Evolutionary conservation across 257 asterid species (phyloP).

Genomic region (Solanum pennellii): DNA sequence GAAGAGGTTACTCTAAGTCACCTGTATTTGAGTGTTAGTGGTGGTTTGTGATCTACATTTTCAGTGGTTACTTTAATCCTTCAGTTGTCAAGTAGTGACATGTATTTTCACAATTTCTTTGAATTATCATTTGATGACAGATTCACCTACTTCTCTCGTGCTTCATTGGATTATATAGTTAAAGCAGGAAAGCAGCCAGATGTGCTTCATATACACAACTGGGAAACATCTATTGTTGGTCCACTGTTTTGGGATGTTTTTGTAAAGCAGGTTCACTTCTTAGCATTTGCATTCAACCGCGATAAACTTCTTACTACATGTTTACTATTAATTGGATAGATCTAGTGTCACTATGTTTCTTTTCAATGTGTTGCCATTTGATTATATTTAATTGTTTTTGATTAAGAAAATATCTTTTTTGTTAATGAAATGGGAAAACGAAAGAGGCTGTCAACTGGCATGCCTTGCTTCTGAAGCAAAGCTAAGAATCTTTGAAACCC

Average conservation of each 20-base stretch:
- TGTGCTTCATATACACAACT: conserved; percentile 80
- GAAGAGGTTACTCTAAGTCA: not conserved
- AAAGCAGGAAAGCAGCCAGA: conserved; percentile 75
- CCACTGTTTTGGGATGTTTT: conserved; percentile 86
- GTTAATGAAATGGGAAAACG: not conserved
- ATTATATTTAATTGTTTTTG: not conserved
- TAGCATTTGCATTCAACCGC: not conserved
- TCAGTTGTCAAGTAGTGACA: not conserved
- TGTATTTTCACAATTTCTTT: not conserved
- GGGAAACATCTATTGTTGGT: conserved; percentile 78
- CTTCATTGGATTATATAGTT: conserved; percentile 72
- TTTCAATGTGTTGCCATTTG: not conserved
- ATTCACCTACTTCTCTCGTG: conserved; percentile 79
- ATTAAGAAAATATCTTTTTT: not conserved
- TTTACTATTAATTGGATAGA: not conserved
- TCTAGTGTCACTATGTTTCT: not conserved
- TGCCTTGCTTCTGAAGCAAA: not conserved
- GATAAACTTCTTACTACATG: not conserved
- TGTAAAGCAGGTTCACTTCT: conserved; percentile 50
- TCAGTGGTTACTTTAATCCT: not conserved
- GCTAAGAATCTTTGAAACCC: not conserved
- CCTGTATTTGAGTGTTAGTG: not conserved
- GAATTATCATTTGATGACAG: conserved; percentile 32
- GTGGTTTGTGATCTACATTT: not conserved
- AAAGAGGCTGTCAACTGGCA: not conserved